A percentile compares a stretch with the other conserved stretches of the same genome.
Evolutionary conservation across 306 rosid species (phyloP).

Genomic region (Notholithocarpus densiflorus): DNA sequence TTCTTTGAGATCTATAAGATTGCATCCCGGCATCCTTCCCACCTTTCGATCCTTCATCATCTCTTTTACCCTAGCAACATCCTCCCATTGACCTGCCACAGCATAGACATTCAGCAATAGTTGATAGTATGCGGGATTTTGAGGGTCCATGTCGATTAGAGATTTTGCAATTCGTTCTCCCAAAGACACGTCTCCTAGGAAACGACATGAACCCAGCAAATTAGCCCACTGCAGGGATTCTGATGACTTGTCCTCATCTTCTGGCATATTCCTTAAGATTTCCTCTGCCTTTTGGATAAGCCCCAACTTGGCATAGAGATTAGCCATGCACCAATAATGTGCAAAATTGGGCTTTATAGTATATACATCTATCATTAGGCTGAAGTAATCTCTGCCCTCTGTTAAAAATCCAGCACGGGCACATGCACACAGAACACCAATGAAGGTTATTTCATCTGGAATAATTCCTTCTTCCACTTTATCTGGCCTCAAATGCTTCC

Average conservation of each 20-base stretch:
- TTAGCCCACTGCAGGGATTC: slow-evolving; percentile 54
- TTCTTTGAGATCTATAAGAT: slow-evolving; percentile 62
- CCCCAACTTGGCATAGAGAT: slow-evolving; percentile 51
- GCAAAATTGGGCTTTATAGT: slow-evolving; percentile 61
- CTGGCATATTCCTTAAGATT: slow-evolving; percentile 38
- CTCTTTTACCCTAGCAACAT: slow-evolving; percentile 51
- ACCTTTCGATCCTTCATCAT: slow-evolving; percentile 44
- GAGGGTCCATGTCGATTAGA: slow-evolving; percentile 55
- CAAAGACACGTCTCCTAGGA: slow-evolving; percentile 46
- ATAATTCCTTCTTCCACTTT: slow-evolving; percentile 20
- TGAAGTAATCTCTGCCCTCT: slow-evolving; percentile 52
- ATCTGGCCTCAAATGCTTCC: slow-evolving; percentile 3
- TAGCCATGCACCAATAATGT: slow-evolving; percentile 78
- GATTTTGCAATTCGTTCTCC: slow-evolving; percentile 57
- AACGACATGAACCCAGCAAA: slow-evolving; percentile 54
- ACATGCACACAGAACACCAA: slow-evolving; percentile 72
- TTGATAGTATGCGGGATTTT: slow-evolving; percentile 47
- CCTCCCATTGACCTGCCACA: slow-evolving; percentile 63
- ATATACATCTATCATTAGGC: slow-evolving; percentile 46
- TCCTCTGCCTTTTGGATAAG: slow-evolving; percentile 48
- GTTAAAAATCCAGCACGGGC: slow-evolving; percentile 55
- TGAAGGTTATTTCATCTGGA: slow-evolving; percentile 67
- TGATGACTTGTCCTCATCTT: slow-evolving; percentile 27
- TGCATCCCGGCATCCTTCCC: slow-evolving; percentile 53
- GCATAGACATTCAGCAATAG: slow-evolving; percentile 65